Base-by-base conservation (phyloP, 495 filamentous ascomycete genomes). In the Aspergillus mulundensis region DNA sequence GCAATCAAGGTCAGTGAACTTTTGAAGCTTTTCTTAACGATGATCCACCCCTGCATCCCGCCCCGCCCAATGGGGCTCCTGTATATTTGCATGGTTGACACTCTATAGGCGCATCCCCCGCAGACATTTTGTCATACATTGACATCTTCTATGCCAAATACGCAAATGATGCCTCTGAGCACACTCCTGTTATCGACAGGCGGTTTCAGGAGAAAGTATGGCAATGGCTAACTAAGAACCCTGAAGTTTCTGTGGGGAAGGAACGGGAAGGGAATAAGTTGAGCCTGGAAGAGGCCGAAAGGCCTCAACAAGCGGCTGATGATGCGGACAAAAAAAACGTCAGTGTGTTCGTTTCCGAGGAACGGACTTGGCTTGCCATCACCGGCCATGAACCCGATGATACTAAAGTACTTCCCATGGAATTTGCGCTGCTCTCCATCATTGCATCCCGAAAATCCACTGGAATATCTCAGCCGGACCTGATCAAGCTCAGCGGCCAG, bases 311-410 rank as follows among this genome's bases (percentile, higher is more conserved):
- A 5, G 52, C 54, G 6, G 50, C 40, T 5, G 36, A 61, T 8
- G 45, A 55, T 46, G n/a, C 48, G 1, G 16, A 45, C 25, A 38
- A 54, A 24, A 18, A 32, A 1, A 4, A 40, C 12, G 50, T 79
- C 49, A 78, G 77, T 38, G 66, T 88, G 7, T 86, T 80, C 62
- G 81, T 83, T 36, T 83, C 77, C n/a, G 63, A 78, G 59, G 78
- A 85, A 42, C 73, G 84, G 43, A 81, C 88, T 28, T 97, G 92
- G 92, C 73, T 83, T 49, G 86, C 88, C 3, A 66, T 96, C 45
- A 81, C 93, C 36, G 91, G 90, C 5, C 92, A 96, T 71, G 83
- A 81, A 15, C 78, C 84, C 20, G 90, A 97, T 67, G 77, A 82
- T 15, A 83, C 81, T 63, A 84, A 81, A 53, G 70, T 95, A 15